Base-by-base conservation (phyloP, 192 early-diverging fungal genomes). In the Cetraspora pellucida region DNA sequence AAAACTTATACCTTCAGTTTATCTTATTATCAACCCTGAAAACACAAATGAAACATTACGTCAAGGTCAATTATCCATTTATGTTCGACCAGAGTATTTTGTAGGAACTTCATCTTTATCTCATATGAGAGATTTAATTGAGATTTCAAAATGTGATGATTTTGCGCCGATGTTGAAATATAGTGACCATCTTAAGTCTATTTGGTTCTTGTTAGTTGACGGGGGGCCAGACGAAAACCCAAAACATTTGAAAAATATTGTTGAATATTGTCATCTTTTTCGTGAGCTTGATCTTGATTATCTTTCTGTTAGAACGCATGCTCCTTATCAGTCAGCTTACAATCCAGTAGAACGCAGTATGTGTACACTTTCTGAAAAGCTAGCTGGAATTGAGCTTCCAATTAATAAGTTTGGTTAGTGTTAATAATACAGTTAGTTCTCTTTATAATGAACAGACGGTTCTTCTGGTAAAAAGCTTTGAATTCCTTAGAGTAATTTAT, bases 1-100 rank as follows among this genome's bases (percentile, higher is more conserved):
- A 2, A 67, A 67, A 46, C 19, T 67, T 16, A 67, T 67, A 46
- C 65, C 21, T n/a, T 67, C 65, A 10, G 19, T 67, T 44, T 67
- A 67, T 47, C 21, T 67, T 6, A 19, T 67, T 10, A 67, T 67
- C 3, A 47, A 67, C 11, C 65, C 45, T 11, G 37, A 11, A 21
- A 21, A 61, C 25, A 21, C 59, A 25, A 61, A 13, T 23, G 23
- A 61, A 11, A 30, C 21, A 3, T 21, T 61, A 61, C 11, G 21
- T 5, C 11, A 14, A 23, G 59, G 11, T 61, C 23, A 61, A 30
- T 21, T 61, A 21, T 23, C 21, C 6, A 61, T 61, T 23, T 61
- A 21, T 25, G 23, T 61, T 23, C 5, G 59, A 27, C 59, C 59
- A 61, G 28, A 61, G 23, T 61, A 61, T 61, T 61, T 61, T 61